Percentiles rank a stretch among this genome's conserved stretches.
These are phyloP conservation scores for Tolypocladium tundrense DNA, from an alignment of 2,329 filamentous ascomycete species.

Conservation along the genomic window DNA sequence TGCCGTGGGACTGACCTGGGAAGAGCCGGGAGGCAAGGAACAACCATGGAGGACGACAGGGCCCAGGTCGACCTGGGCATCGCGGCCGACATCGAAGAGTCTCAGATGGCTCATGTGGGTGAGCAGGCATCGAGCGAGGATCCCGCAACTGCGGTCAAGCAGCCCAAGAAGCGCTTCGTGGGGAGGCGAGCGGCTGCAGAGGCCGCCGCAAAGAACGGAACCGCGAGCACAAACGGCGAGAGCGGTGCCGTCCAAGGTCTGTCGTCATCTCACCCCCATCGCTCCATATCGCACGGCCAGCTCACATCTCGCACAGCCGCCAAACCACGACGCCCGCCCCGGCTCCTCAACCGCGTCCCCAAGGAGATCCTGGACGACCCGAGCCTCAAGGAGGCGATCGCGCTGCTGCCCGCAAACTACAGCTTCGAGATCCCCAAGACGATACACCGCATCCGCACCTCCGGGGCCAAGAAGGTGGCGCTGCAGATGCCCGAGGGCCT, in stretches of 20 bases:
- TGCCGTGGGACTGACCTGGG: neutral
- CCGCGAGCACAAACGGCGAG: conserved; percentile 12
- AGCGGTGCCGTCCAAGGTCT: conserved; percentile 40
- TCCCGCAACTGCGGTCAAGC: conserved; percentile 33
- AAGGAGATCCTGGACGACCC: conserved; percentile 75
- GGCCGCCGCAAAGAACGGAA: conserved; percentile 36
- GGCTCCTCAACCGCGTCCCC: conserved; percentile 86
- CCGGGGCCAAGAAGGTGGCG: conserved; percentile 71
- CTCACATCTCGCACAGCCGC: conserved; percentile 40
- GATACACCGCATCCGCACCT: conserved; percentile 80
- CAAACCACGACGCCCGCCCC: conserved; percentile 59
- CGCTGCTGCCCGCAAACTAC: conserved; percentile 88
- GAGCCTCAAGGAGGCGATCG: conserved; percentile 78
- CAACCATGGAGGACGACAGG: conserved; percentile 65
- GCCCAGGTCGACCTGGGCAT: conserved; percentile 60
- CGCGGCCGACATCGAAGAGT: conserved; percentile 52
- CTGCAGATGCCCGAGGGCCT: conserved; percentile 97
- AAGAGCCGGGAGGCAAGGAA: neutral
- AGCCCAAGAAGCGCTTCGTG: conserved; percentile 88
- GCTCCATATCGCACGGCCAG: neutral
- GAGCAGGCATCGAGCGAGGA: neutral
- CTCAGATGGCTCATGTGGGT: conserved; percentile 23
- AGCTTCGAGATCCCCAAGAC: conserved; percentile 98
- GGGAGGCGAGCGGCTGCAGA: conserved; percentile 66
- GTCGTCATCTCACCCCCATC: conserved; percentile 7